Evolutionary conservation across 257 asterid species (phyloP).

Genomic region (Pogostemon cablin): DNA sequence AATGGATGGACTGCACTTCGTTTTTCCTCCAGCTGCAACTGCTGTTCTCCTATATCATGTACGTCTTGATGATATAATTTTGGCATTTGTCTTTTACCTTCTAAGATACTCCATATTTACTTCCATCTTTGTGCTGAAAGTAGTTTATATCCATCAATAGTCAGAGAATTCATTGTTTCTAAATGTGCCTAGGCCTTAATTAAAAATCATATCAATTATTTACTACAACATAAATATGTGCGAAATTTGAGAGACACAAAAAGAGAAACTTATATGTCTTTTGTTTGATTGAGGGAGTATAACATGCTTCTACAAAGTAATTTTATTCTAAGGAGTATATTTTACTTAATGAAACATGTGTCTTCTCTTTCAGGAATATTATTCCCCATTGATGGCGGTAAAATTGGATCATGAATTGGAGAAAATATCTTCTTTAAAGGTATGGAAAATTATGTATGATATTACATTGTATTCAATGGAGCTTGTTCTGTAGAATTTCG

Average conservation of each 20-base stretch:
- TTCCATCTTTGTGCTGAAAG: neutral
- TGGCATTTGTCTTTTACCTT: neutral
- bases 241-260: neutral
- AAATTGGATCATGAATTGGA: constrained; percentile 79
- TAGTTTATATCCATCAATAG: neutral
- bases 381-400: constrained; percentile 65
- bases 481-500: constrained; percentile 17
- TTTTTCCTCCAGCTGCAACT: constrained; percentile 85
- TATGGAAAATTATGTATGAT: constrained; percentile 35
- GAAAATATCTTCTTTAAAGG: constrained; percentile 82
- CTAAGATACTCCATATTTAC: neutral
- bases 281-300: constrained; percentile 11
- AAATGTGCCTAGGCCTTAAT: constrained; percentile 6
- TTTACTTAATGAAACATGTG: constrained; percentile 15
- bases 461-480: neutral
- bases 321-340: neutral
- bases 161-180: neutral
- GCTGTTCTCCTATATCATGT: constrained; percentile 66
- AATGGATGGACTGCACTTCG: constrained; percentile 79
- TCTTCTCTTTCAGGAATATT: constrained; percentile 54
- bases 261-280: neutral
- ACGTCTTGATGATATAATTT: constrained; percentile 24
- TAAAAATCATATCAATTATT: neutral
- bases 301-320: constrained; percentile 28
- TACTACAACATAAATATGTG: neutral